A percentile compares a stretch with the other conserved stretches of the same genome.
Evolutionary conservation across 2,329 filamentous ascomycete genomes (phyloP).

Genomic region (Nothophoma quercina): DNA sequence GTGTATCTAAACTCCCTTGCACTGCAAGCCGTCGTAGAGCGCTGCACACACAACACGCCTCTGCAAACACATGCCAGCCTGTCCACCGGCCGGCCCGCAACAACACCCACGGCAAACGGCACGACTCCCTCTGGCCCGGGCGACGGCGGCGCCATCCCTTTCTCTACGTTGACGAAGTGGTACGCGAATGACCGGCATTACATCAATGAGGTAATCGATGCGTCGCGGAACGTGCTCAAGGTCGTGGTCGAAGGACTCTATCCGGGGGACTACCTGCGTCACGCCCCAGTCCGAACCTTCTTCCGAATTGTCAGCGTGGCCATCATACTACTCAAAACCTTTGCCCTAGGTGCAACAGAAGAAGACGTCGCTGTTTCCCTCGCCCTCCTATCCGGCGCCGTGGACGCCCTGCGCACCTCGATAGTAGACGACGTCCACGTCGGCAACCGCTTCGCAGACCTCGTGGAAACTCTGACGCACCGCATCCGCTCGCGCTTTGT

Average conservation of each 20-base stretch:
- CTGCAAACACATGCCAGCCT: conserved; percentile 45
- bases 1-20: conserved; percentile 95
- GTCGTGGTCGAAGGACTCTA: conserved; percentile 80
- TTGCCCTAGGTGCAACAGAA: conserved; percentile 80
- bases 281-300: conserved; percentile 83
- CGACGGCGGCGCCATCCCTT: conserved; percentile 55
- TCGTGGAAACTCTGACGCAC: conserved; percentile 79
- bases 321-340: conserved; percentile 85
- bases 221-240: conserved; percentile 76
- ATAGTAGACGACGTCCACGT: conserved; percentile 87
- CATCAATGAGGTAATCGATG: conserved; percentile 76
- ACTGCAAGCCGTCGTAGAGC: conserved; percentile 91
- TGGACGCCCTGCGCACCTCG: conserved; percentile 76
- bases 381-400: conserved; percentile 75
- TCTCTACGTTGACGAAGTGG: conserved; percentile 56
- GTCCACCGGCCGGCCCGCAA: conserved; percentile 32
- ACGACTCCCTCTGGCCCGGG: conserved; percentile 1
- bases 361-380: conserved; percentile 80
- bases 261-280: conserved; percentile 78
- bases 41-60: conserved; percentile 78
- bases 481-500: conserved; percentile 76
- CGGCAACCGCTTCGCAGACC: conserved; percentile 82
- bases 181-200: conserved; percentile 68
- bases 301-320: conserved; percentile 86
- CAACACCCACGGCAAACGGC: conserved; percentile 31